A percentile compares a stretch with the other conserved stretches of the same genome.
These are phyloP conservation scores for Scortechinia acanthostroma DNA, from an alignment of 2,329 filamentous ascomycete genomes.

Conservation along the genomic window DNA sequence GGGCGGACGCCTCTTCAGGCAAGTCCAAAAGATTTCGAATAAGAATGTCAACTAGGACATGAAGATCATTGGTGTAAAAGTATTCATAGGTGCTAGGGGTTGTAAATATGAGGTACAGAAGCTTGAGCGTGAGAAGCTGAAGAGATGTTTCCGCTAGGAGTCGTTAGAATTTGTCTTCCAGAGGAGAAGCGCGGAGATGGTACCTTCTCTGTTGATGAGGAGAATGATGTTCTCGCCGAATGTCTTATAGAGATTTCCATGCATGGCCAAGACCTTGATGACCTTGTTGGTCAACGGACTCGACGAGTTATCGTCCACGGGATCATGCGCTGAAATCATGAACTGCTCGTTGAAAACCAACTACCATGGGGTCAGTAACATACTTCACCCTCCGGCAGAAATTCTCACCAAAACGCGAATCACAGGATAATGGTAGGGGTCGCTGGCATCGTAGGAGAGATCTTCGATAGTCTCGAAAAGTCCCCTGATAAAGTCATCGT, in stretches of 20 bases:
- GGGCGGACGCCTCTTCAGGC: slow-evolving; percentile 45
- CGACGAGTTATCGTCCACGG: slow-evolving; percentile 9
- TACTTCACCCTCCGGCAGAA: neutral
- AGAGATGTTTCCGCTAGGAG: slow-evolving; percentile 53
- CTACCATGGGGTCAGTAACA: slow-evolving; percentile 20
- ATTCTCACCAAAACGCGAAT: slow-evolving; percentile 60
- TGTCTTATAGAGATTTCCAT: slow-evolving; percentile 62
- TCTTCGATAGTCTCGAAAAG: slow-evolving; percentile 66
- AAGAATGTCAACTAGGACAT: slow-evolving; percentile 68
- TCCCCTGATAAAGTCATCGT: slow-evolving; percentile 58
- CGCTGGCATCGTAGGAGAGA: slow-evolving; percentile 61
- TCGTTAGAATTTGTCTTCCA: neutral
- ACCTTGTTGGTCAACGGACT: slow-evolving; percentile 60
- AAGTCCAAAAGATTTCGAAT: slow-evolving; percentile 69
- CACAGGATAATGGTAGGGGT: slow-evolving; percentile 70
- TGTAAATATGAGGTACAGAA: slow-evolving; percentile 68
- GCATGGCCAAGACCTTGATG: slow-evolving; percentile 59
- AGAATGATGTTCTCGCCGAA: slow-evolving; percentile 73
- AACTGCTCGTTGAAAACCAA: slow-evolving; percentile 73
- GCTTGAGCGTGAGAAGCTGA: slow-evolving; percentile 68
- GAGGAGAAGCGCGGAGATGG: no score
- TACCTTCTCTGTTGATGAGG: slow-evolving; percentile 57
- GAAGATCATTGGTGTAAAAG: slow-evolving; percentile 72
- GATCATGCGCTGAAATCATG: slow-evolving; percentile 44
- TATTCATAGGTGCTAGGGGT: slow-evolving; percentile 67